Evolutionary conservation across 139 green algal genomes (phyloP).

Genomic region (Micromonas pusilla): DNA sequence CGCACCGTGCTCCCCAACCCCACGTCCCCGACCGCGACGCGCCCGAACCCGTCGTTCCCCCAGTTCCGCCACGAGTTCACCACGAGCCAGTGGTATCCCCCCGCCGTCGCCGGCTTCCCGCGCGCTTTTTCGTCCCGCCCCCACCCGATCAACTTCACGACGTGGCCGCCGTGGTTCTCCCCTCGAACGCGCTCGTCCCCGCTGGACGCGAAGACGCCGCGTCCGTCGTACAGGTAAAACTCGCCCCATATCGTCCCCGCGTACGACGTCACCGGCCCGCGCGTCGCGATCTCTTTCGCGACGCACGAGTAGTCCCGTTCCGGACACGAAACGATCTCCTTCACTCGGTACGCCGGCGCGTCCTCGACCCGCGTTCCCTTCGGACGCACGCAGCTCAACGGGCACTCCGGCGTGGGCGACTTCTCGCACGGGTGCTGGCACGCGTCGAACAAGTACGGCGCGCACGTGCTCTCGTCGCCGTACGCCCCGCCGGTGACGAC

Average conservation of each 20-base stretch:
- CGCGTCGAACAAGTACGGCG: slow-evolving; percentile 4
- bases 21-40: slow-evolving; percentile 15
- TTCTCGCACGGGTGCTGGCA: slow-evolving; percentile 18
- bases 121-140: neutral
- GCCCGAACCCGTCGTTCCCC: slow-evolving; percentile 27
- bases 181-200: neutral
- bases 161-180: slow-evolving; percentile 20
- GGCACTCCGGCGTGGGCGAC: neutral
- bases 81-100: slow-evolving; percentile 24
- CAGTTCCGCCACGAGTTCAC: slow-evolving; percentile 32
- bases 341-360: neutral
- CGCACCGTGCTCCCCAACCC: neutral
- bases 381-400: neutral
- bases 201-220: neutral
- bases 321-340: neutral
- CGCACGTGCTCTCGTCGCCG: neutral
- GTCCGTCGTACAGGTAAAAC: slow-evolving; percentile 25
- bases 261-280: slow-evolving; percentile 4
- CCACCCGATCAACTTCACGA: slow-evolving; percentile 32
- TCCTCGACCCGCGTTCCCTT: neutral
- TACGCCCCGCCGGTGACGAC: slow-evolving; percentile 12
- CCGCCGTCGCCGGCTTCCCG: neutral
- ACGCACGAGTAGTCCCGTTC: slow-evolving; percentile 1
- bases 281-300: neutral
- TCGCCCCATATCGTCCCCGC: slow-evolving; percentile 18